Percentiles rank a stretch among this genome's conserved stretches.
Evolutionary conservation across 177 flowering plant genomes (phyloP).

Genomic region (Tripterygium wilfordii): DNA sequence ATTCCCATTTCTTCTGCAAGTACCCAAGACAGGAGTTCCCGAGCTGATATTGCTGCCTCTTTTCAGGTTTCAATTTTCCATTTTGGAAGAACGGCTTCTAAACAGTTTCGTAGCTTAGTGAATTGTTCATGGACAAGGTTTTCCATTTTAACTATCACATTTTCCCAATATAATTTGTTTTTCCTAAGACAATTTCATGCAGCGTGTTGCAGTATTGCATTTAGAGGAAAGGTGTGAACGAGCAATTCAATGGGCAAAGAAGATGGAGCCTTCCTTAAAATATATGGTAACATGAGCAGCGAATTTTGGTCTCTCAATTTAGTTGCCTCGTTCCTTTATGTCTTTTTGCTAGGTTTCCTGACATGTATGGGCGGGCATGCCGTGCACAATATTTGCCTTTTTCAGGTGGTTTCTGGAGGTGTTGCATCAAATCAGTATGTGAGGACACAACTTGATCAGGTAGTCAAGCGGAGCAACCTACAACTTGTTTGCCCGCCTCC

Average conservation of each 20-base stretch:
- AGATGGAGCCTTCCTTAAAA: slow-evolving; percentile 79
- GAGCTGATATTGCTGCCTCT: slow-evolving; percentile 97
- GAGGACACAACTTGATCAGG: slow-evolving; percentile 58
- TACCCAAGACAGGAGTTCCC: slow-evolving; percentile 51
- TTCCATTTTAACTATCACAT: no score
- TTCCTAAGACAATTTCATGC: slow-evolving; percentile 14
- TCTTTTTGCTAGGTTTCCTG: background rate
- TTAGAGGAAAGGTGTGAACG: slow-evolving; percentile 92
- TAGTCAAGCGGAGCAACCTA: slow-evolving; percentile 51
- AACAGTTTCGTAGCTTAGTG: no score
- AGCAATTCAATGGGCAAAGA: slow-evolving; percentile 86
- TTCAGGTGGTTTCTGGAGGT: slow-evolving; percentile 92
- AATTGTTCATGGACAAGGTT: background rate
- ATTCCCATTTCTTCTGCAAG: slow-evolving; percentile 60
- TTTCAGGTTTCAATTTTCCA: slow-evolving; percentile 70
- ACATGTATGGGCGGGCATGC: background rate
- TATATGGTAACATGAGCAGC: slow-evolving; percentile 40
- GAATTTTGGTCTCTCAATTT: slow-evolving; percentile 3
- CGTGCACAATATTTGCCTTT: slow-evolving; percentile 3
- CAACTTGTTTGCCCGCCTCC: slow-evolving; percentile 95
- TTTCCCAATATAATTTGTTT: no score
- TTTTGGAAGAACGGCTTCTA: no score
- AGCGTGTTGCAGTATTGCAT: slow-evolving; percentile 94
- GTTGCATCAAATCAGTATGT: slow-evolving; percentile 95
- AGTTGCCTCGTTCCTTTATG: background rate